These are phyloP conservation scores for Monilinia aucupariae DNA, from an alignment of 2,329 filamentous ascomycete genomes.

Conservation along the genomic window DNA sequence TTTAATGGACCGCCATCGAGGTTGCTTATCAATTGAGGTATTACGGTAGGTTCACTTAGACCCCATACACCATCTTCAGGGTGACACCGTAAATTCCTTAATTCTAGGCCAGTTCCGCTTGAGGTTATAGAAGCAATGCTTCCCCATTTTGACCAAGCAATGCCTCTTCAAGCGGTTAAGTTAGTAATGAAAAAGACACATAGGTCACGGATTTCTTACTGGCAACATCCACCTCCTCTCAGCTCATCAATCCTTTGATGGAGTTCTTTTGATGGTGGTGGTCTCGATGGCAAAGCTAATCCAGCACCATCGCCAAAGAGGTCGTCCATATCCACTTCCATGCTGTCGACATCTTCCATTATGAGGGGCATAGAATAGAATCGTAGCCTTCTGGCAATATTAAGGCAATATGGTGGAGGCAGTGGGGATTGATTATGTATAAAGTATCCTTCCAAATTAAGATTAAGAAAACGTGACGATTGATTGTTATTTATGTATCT, in stretches of 20 bases:
- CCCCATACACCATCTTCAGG: conserved; percentile 68
- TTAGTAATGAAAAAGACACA: neutral
- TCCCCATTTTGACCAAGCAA: conserved; percentile 84
- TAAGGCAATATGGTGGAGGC: too few relatives aligned
- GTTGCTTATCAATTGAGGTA: conserved; percentile 56
- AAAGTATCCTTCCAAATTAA: too few relatives aligned
- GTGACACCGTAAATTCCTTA: conserved; percentile 67
- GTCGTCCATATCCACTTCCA: conserved; percentile 61
- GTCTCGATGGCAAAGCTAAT: conserved; percentile 47
- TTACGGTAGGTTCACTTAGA: conserved; percentile 64
- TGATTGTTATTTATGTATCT: too few relatives aligned
- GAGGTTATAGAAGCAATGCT: conserved; percentile 75
- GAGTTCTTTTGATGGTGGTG: conserved; percentile 55
- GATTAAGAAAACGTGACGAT: too few relatives aligned
- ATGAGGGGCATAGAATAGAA: conserved; percentile 45
- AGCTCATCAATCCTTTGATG: conserved; percentile 71
- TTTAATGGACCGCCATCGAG: conserved; percentile 62
- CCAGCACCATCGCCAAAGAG: conserved; percentile 68
- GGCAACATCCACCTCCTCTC: conserved; percentile 69
- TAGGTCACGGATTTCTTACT: conserved; percentile 51
- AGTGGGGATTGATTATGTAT: too few relatives aligned
- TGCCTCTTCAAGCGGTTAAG: conserved; percentile 48
- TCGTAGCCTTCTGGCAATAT: too few relatives aligned
- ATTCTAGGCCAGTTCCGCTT: conserved; percentile 64
- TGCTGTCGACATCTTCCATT: conserved; percentile 47